These are phyloP conservation scores for Phialophora verrucosa DNA, from an alignment of 2,329 filamentous ascomycete species.

Conservation along the genomic window DNA sequence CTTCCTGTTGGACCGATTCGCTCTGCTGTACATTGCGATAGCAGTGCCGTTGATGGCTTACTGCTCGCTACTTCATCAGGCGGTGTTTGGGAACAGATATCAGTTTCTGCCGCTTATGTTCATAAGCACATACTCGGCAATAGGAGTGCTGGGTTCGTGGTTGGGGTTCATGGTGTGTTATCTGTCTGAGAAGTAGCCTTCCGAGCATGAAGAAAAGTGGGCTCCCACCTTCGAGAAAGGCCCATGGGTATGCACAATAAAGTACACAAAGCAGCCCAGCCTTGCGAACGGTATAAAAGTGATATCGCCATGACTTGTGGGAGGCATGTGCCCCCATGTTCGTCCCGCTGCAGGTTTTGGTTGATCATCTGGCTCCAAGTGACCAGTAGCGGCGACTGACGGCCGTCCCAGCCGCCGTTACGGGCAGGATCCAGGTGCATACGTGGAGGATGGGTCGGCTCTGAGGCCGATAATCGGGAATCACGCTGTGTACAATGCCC, in stretches of 20 bases:
- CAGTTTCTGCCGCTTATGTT: constrained; percentile 98
- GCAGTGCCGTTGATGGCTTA: constrained; percentile 90
- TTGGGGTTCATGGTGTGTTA: constrained; percentile 92
- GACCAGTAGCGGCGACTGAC: constrained; percentile 2
- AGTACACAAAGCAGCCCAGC: not conserved
- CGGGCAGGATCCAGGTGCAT: not conserved
- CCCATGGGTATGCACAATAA: constrained; percentile 13
- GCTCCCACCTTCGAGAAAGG: not conserved
- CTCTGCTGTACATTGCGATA: constrained; percentile 84
- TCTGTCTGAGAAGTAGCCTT: constrained; percentile 59
- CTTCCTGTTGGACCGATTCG: constrained; percentile 90
- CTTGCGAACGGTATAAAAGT: not conserved
- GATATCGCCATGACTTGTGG: not conserved
- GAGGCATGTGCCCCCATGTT: not conserved
- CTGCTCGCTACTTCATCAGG: constrained; percentile 79
- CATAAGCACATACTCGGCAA: constrained; percentile 88
- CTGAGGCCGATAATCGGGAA: constrained; percentile 20
- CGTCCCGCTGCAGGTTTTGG: not conserved
- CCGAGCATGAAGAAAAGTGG: constrained; percentile 1
- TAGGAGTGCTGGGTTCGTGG: constrained; percentile 97
- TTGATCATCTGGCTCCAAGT: not conserved
- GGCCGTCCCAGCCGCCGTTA: not conserved
- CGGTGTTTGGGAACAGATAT: constrained; percentile 81
- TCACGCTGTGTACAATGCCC: not conserved
- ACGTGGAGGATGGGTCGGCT: not conserved